phyloP scores from a whole-genome alignment of 352 stramenopile genomes.

The Pythium apleroticum region DNA sequence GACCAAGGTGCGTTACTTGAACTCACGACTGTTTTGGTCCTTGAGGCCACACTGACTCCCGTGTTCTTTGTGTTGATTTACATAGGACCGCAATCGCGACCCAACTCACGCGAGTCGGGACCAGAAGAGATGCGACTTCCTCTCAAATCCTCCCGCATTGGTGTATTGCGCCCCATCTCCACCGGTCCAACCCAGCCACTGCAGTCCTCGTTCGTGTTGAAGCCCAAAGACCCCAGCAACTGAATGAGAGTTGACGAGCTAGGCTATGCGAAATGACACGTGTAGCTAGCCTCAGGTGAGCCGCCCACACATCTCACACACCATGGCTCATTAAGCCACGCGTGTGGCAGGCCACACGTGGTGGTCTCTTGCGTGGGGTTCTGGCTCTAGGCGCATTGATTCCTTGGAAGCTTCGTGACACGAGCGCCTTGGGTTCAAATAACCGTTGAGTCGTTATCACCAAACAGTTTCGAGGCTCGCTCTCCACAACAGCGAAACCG shows the following conservation, averaged over 20 bases:
- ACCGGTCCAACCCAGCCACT: constrained; percentile 10
- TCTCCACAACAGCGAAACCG: not conserved
- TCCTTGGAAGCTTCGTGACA: constrained; percentile 4
- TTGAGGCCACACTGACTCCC: too few relatives aligned
- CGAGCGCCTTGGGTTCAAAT: not conserved
- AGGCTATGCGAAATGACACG: not conserved
- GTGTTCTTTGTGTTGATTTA: too few relatives aligned
- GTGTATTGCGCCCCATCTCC: constrained; percentile 16
- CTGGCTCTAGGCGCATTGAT: not conserved
- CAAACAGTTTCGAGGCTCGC: not conserved
- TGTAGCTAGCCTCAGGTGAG: not conserved
- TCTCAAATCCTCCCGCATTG: constrained; percentile 17
- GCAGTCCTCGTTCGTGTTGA: constrained; percentile 56
- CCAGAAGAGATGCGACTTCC: constrained; percentile 18
- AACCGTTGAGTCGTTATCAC: not conserved
- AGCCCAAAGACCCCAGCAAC: constrained; percentile 23
- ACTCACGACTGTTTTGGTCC: too few relatives aligned
- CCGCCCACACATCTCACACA: not conserved
- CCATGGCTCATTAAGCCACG: not conserved
- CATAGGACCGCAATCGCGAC: constrained; percentile 1
- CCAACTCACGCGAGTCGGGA: constrained; percentile 7
- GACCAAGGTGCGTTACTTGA: constrained; percentile 25
- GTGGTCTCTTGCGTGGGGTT: not conserved
- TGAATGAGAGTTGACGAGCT: not conserved
- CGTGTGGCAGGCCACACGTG: not conserved